Evolutionary conservation across 108 stramenopile genomes (phyloP), one percentile per base, ranked within the genome.

Genomic region (Skeletonema grethae): DNA sequence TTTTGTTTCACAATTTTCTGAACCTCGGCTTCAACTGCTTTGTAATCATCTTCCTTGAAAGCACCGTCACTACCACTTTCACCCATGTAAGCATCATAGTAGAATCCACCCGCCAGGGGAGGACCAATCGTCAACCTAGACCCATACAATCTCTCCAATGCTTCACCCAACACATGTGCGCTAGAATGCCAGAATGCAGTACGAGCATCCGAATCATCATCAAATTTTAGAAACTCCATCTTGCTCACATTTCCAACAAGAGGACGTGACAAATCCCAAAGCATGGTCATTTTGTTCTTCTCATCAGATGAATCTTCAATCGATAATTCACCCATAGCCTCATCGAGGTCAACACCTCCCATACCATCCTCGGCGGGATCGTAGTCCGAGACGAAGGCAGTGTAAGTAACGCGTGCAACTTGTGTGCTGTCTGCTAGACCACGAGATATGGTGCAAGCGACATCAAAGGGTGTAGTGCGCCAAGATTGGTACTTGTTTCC

Each of bases 71-170:
- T 38, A 30, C 57, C 64, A 13, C 65, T 59, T 32, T 73, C 78
- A 25, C 99, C 99, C 96, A 99, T 97, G 90, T 95, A 99, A 50
- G 95, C 92, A 88, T 99, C 99, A 73, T 99, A 99, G 70, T 98
- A 99, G 77, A 99, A 99, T 38, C 99, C 99, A 25, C 90, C 90
- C 22, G 90, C 86, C 34, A 98, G 66, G 20, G 99, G 98, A 30
- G 99, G 99, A 18, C 99, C 98, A 66, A 98, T 95, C 53, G 97
- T 98, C 53, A 99, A 82, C 67, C 96, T 91, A 66, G 80, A 83
- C 11, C 98, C 98, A 82, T 89, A 98, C 73, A 92, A 70, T 65
- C 90, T 92, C 82, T 99, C 99, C 72, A 99, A 84, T 10, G 97
- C 97, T 76, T 96, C 95, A 34, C 99, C 99, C 77, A 99, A 76